Evolutionary conservation across 2,329 filamentous ascomycete species (phyloP).

Genomic region (Hymenoscyphus linearis): DNA sequence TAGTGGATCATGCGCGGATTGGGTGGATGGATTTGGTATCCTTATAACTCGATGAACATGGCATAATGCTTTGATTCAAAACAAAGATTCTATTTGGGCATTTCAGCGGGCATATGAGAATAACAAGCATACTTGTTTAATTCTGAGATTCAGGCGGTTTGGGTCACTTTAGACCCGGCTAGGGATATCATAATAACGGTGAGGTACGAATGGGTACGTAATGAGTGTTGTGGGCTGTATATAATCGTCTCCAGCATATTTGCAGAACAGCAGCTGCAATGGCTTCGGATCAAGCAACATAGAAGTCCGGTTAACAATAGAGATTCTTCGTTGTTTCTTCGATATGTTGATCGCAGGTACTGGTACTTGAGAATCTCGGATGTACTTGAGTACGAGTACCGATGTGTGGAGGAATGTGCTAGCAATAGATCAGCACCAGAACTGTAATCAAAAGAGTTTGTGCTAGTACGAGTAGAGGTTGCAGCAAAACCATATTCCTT

Average conservation of each 20-base stretch:
- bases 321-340: neutral
- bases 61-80: neutral
- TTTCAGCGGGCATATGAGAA: neutral
- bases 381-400: too few species aligned
- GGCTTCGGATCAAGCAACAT: neutral
- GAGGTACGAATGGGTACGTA: neutral
- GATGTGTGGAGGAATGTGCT: too few species aligned
- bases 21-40: constrained; percentile 82
- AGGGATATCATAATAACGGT: neutral
- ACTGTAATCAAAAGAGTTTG: too few species aligned
- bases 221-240: neutral
- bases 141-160: neutral
- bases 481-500: too few species aligned
- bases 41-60: constrained; percentile 62
- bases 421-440: too few species aligned
- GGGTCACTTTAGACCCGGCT: neutral
- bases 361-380: too few species aligned
- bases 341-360: too few species aligned
- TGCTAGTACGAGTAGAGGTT: too few species aligned
- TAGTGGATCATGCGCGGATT: constrained; percentile 72
- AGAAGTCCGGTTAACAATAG: neutral
- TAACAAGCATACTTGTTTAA: neutral
- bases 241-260: neutral
- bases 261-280: neutral
- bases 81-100: neutral